Percentiles rank a stretch among this genome's conserved stretches.
phyloP scores from a whole-genome alignment of 495 filamentous ascomycete species.

The Tuber magnatum region DNA sequence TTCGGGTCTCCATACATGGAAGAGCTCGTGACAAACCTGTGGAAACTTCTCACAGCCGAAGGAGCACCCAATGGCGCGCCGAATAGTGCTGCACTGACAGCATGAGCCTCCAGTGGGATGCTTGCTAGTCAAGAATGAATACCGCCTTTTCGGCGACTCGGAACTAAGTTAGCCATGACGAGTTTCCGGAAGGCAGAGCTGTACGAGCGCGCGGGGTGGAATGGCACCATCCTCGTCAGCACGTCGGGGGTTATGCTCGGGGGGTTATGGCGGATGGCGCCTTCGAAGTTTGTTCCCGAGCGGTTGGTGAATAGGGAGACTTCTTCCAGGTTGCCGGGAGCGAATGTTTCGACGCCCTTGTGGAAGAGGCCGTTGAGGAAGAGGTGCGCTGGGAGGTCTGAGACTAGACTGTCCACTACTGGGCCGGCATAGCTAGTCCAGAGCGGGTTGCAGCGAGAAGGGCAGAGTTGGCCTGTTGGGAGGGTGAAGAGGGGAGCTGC shows the following conservation, averaged over 20 bases:
- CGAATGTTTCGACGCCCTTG: constrained; percentile 50
- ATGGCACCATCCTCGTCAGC: constrained; percentile 8
- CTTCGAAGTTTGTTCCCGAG: constrained; percentile 25
- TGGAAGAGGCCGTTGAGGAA: constrained; percentile 53
- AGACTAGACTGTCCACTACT: constrained; percentile 55
- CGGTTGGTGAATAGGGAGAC: constrained; percentile 27
- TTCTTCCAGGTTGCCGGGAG: constrained; percentile 23
- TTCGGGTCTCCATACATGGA: constrained; percentile 15
- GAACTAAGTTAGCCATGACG: too few relatives aligned
- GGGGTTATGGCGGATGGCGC: constrained; percentile 1
- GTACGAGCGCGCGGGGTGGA: constrained; percentile 43
- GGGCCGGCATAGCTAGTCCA: constrained; percentile 45
- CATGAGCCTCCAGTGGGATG: constrained; percentile 8
- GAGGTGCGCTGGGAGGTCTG: constrained; percentile 49
- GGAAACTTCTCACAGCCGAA: not conserved
- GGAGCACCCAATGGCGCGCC: not conserved
- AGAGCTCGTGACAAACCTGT: constrained; percentile 21
- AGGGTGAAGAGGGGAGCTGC: not conserved
- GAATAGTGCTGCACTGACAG: not conserved
- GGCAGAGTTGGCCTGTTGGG: not conserved
- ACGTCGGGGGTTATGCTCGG: not conserved
- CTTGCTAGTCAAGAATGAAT: constrained; percentile 12
- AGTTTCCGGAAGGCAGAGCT: constrained; percentile 40
- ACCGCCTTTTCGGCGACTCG: not conserved
- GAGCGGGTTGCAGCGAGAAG: not conserved